Base-by-base conservation (phyloP, 768 basidiomycete species). In the Podaxis sp. region DNA sequence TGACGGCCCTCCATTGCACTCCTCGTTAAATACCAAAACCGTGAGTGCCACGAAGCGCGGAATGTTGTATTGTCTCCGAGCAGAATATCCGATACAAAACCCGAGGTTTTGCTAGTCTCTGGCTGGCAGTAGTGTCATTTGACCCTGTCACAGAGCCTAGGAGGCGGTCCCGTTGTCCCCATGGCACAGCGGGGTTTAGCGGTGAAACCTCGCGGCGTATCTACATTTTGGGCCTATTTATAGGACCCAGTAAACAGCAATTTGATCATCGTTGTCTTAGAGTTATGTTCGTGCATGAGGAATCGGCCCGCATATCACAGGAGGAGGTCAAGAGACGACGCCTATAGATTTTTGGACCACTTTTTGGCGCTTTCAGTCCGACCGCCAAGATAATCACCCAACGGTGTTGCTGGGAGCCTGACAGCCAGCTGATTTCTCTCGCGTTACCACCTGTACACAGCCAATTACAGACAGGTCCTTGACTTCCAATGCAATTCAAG, bases 121-220 rank as follows among this genome's bases (percentile, higher is more conserved):
- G 55, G 35, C 11, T 44, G 40, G 42, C 7, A 1, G 27, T 25
- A 27, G 3, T 28, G 58, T 52, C 58, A 59, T 42, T 44, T 59
- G 58, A 53, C 50, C 51, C 35, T 35, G 21, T 54, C 37, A 3
- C 35, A n/a, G 42, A 44, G n/a, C 42, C 7, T 0, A 3, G 3
- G 16, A 18, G 42, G n/a, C 3, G 18, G 16, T 21, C 4, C 36
- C 14, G 18, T 18, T 48, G 18, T 23, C 18, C 18, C 18, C 36
- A 47, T 56, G 55, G 55, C 16, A 47, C 55, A 27, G 47, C 21
- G 36, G 47, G 21, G 21, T 36, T 58, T 50, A 11, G 11, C 57
- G 57, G 57, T 36, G 18, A 58, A 58, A 58, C 57, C 32, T 58
- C 57, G 57, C 57, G n/a, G 38, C 5, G 44, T 18, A 10, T 14